Percentiles rank a stretch among this genome's conserved stretches.
Evolutionary conservation across 306 rosid genomes (phyloP).

Genomic region (Delonix regia): DNA sequence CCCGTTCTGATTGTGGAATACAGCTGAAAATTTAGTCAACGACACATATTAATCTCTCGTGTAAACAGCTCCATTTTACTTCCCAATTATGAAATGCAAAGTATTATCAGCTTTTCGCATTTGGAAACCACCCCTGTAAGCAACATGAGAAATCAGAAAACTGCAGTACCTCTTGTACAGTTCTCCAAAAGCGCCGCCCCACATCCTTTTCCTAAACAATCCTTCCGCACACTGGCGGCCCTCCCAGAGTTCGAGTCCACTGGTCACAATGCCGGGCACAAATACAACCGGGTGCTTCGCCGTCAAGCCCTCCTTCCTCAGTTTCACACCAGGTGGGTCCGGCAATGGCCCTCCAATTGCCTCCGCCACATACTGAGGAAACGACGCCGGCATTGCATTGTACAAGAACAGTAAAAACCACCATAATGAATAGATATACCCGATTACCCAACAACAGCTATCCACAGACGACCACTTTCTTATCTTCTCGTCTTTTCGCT

Average conservation of each 20-base stretch:
- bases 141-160: neutral
- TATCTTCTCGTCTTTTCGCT: neutral
- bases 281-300: slow-evolving; percentile 6
- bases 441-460: slow-evolving; percentile 3
- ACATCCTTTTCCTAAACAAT: slow-evolving; percentile 5
- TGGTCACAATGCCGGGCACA: slow-evolving; percentile 7
- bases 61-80: neutral
- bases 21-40: neutral
- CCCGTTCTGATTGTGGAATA: neutral
- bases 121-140: neutral
- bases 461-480: neutral
- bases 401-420: neutral
- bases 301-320: neutral
- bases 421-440: neutral
- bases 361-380: slow-evolving; percentile 6
- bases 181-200: slow-evolving; percentile 3
- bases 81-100: neutral
- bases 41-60: neutral
- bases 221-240: neutral
- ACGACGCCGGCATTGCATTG: neutral
- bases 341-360: neutral
- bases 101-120: neutral
- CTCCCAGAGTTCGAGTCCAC: slow-evolving; percentile 10
- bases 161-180: neutral
- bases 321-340: neutral